Conservation (phyloP, 2,329 filamentous ascomycete genomes). For the Calonectria henricotiae region DNA sequence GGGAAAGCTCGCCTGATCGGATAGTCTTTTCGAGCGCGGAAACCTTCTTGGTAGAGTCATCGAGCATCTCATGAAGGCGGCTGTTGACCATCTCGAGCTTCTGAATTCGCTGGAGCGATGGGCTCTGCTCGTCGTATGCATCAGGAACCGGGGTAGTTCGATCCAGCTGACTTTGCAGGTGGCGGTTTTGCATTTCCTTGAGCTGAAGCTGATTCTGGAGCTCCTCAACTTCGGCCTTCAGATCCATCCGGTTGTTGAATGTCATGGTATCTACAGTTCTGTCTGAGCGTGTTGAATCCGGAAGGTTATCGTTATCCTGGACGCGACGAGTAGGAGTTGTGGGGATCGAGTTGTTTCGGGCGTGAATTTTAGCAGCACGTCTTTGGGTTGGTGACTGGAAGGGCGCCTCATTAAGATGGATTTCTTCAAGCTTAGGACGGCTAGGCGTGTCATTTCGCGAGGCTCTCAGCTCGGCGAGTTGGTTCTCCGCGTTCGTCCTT, state of each 20-base stretch:
- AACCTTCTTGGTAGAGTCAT: conserved; percentile 94
- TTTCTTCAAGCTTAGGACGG: conserved; percentile 87
- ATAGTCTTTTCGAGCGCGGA: conserved; percentile 91
- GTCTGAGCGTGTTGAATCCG: conserved; percentile 88
- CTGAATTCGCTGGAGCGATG: conserved; percentile 85
- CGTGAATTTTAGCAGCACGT: conserved; percentile 70
- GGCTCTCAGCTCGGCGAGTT: conserved; percentile 84
- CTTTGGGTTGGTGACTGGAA: conserved; percentile 83
- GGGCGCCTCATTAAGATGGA: conserved; percentile 86
- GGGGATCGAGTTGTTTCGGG: conserved; percentile 78
- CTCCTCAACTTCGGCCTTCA: conserved; percentile 91
- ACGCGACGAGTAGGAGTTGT: conserved; percentile 85
- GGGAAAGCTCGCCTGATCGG: conserved; percentile 87
- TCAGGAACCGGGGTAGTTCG: conserved; percentile 76
- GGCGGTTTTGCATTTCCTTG: conserved; percentile 94
- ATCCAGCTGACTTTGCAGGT: conserved; percentile 90
- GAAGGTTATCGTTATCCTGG: conserved; percentile 71
- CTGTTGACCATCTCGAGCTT: conserved; percentile 95
- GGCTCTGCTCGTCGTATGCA: conserved; percentile 83
- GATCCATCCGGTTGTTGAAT: conserved; percentile 91
- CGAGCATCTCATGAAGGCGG: conserved; percentile 92
- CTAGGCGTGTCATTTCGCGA: conserved; percentile 81
- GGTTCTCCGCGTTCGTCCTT: conserved; percentile 85
- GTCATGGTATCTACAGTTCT: conserved; percentile 85
- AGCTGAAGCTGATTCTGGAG: conserved; percentile 95